Conservation (phyloP, 2,329 filamentous ascomycete species). For the Aspergillus pseudotamarii region DNA sequence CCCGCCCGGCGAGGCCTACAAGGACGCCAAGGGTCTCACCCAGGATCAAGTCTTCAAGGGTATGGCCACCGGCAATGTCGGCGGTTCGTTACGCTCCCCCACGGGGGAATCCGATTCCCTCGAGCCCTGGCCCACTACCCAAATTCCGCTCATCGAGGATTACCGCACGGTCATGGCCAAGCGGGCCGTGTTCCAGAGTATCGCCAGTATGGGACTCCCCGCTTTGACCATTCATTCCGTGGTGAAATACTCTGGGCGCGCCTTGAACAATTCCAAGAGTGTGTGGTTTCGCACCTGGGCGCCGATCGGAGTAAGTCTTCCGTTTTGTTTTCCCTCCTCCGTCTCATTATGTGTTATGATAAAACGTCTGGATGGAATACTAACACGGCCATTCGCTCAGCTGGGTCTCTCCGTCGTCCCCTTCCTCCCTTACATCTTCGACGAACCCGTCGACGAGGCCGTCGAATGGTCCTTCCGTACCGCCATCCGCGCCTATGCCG, state of each 20-base stretch:
- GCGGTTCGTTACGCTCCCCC: conserved; percentile 17
- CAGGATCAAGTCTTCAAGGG: conserved; percentile 35
- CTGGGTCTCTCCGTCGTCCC: conserved; percentile 74
- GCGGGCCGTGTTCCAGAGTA: conserved; percentile 82
- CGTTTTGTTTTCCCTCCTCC: not conserved
- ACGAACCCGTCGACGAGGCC: conserved; percentile 87
- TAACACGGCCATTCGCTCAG: conserved; percentile 35
- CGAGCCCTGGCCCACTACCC: conserved; percentile 45
- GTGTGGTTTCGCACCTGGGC: conserved; percentile 76
- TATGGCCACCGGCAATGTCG: conserved; percentile 40
- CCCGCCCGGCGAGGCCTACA: conserved; percentile 60
- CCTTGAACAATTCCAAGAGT: conserved; percentile 83
- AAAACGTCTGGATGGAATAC: not conserved
- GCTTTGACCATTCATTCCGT: conserved; percentile 94
- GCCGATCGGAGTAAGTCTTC: conserved; percentile 77
- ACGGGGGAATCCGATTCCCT: conserved; percentile 26
- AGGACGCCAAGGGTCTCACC: conserved; percentile 39
- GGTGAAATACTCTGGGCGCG: conserved; percentile 82
- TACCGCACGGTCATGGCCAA: conserved; percentile 90
- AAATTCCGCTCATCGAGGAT: conserved; percentile 77
- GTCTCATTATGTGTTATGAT: not conserved
- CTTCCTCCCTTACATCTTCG: conserved; percentile 80
- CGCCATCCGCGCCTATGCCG: conserved; percentile 74
- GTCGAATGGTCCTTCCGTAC: conserved; percentile 90
- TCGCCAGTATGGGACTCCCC: conserved; percentile 92